Base-by-base conservation (phyloP, 1,284 basidiomycete genomes). In the Quambalaria eucalypti region DNA sequence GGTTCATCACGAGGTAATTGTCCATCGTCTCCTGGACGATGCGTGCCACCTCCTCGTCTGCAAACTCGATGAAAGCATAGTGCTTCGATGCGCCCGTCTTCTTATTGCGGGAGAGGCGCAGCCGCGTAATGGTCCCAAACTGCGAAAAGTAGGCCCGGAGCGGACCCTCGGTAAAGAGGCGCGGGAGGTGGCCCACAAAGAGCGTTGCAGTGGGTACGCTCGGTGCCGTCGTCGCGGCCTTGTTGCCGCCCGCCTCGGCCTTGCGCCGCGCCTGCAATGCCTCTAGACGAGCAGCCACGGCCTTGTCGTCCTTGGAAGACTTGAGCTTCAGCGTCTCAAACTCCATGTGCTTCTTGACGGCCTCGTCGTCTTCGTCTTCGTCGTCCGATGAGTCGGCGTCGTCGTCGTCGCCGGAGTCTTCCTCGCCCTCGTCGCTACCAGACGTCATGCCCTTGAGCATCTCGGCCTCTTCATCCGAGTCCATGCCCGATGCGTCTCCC, bases 11-110 rank as follows among this genome's bases (percentile, higher is more conserved):
- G 28, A 99, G 83, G 77, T 97, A 99, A 79, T 97, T 97, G 81
- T 99, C 84, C 93, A 98, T 97, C 46, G 95, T 98, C 72, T 98
- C 95, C 5, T 88, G 87, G 9, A 97, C 95, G 61, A 99, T 96
- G 72, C 89, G 79, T 0, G 93, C 92, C 42, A 98, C 92, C 1
- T 87, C 83, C 14, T 83, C 81, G 33, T 89, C 90, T 56, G 86
- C 84, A 76, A 99, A 95, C 78, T 98, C 93, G 71, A 99, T 81
- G 79, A 96, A 98, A 2, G 84, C 93, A 76, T 96, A 98, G 78
- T 97, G 93, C 77, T 95, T 96, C 30, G 91, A 91, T 54, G 83
- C 83, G 56, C 95, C 95, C 10, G 92, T 96, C 89, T 87, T 89
- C 79, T 90, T 90, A 77, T 95, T 98, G 54, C 95, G 83, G 3